Conservation (phyloP, 495 filamentous ascomycete species). For the Podospora comata region DNA sequence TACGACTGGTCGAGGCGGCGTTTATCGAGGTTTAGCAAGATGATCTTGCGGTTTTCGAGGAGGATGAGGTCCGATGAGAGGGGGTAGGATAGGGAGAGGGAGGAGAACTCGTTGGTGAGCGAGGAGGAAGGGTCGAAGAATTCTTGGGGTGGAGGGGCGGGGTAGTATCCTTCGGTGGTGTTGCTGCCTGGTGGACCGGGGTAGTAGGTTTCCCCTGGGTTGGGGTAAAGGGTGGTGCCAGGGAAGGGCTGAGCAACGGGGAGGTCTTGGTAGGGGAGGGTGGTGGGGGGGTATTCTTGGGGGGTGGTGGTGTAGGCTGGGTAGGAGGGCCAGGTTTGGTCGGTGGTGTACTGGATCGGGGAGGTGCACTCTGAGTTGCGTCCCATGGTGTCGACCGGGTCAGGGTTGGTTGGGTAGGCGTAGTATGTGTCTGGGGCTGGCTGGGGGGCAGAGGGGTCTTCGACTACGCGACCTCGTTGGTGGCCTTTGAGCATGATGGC, state of each 20-base stretch:
- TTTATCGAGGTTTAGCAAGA: constrained; percentile 10
- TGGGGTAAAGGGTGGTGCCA: background rate
- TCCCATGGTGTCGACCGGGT: background rate
- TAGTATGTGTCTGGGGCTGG: background rate
- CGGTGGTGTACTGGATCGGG: background rate
- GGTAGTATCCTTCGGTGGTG: background rate
- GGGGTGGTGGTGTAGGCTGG: background rate
- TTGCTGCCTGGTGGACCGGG: background rate
- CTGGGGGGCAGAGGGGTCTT: background rate
- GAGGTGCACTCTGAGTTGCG: background rate
- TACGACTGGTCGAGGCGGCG: background rate
- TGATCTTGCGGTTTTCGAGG: constrained; percentile 18
- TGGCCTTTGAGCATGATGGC: background rate
- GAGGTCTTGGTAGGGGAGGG: background rate
- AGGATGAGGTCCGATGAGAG: background rate
- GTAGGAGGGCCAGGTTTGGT: background rate
- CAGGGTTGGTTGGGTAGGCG: background rate
- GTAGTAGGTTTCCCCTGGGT: background rate
- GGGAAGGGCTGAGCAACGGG: background rate
- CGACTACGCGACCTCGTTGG: background rate
- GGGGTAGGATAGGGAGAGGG: background rate
- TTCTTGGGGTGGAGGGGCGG: background rate
- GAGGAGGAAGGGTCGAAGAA: background rate
- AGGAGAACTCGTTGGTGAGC: background rate
- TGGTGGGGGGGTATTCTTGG: background rate